A percentile compares a stretch with the other conserved stretches of the same genome.
phyloP scores from a whole-genome alignment of 768 basidiomycete species.

The Pholiota molesta region DNA sequence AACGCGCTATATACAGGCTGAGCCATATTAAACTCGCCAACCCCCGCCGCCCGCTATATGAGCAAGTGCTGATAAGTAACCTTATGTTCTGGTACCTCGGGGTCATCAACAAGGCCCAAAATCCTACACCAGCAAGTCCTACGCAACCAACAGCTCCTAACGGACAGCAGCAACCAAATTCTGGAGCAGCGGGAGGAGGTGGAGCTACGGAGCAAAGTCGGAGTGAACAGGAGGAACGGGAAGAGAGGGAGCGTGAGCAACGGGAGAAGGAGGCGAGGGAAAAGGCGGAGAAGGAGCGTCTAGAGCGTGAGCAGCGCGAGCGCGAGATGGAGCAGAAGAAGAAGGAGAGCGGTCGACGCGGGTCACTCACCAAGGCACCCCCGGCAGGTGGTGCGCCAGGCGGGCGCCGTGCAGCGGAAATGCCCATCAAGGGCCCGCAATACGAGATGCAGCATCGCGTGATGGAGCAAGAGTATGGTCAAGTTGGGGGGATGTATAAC shows the following conservation, averaged over 20 bases:
- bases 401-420: conserved; percentile 72
- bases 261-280: conserved; percentile 34
- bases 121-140: conserved; percentile 37
- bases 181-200: conserved; percentile 38
- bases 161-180: conserved; percentile 20
- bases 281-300: conserved; percentile 41
- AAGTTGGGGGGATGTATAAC: conserved; percentile 30
- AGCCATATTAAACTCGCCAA: conserved; percentile 99
- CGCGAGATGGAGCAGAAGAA: conserved; percentile 58
- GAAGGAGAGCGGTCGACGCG: conserved; percentile 52
- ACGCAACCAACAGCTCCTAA: conserved; percentile 26
- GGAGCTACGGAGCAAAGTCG: conserved; percentile 37
- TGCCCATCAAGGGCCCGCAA: conserved; percentile 84
- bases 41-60: conserved; percentile 93
- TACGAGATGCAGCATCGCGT: conserved; percentile 94
- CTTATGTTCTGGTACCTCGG: conserved; percentile 99
- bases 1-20: conserved; percentile 94
- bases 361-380: conserved; percentile 69
- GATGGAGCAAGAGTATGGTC: conserved; percentile 86
- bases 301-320: conserved; percentile 43
- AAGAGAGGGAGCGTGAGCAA: conserved; percentile 40
- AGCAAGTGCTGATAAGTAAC: conserved; percentile 93
- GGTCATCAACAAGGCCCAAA: conserved; percentile 91
- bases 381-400: conserved; percentile 48
- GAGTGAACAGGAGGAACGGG: conserved; percentile 43